These are phyloP conservation scores for Mangifera indica DNA, from an alignment of 345 rosid genomes.

Conservation along the genomic window DNA sequence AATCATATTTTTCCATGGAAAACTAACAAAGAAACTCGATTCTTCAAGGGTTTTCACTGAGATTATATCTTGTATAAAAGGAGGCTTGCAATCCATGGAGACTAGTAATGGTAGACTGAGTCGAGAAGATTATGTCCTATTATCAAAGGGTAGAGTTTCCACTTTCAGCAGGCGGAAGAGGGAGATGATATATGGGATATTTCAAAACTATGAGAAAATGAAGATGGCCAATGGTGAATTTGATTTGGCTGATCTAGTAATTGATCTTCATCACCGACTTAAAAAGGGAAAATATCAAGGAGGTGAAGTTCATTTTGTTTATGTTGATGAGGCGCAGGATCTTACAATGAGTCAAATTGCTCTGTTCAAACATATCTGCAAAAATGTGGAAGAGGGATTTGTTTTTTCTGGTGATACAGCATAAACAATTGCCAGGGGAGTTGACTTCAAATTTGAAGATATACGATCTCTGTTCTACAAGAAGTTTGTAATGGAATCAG, in stretches of 20 bases:
- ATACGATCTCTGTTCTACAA: conserved; percentile 43
- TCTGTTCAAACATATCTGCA: conserved; percentile 42
- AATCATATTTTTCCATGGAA: too few relatives aligned
- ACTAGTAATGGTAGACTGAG: conserved; percentile 30
- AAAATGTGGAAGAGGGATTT: conserved; percentile 45
- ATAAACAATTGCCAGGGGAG: conserved; percentile 38
- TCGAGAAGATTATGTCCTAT: conserved; percentile 33
- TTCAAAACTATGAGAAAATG: conserved; percentile 45
- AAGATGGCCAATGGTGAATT: conserved; percentile 42
- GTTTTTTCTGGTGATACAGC: conserved; percentile 42
- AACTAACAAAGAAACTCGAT: conserved; percentile 40
- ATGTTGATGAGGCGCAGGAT: conserved; percentile 69
- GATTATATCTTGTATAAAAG: conserved; percentile 57
- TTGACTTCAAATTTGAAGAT: conserved; percentile 55
- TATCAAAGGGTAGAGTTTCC: conserved; percentile 40
- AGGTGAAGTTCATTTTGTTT: conserved; percentile 45
- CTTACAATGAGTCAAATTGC: conserved; percentile 56
- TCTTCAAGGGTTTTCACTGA: conserved; percentile 51
- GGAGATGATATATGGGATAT: conserved; percentile 37
- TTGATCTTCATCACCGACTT: conserved; percentile 48
- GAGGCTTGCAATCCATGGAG: conserved; percentile 33
- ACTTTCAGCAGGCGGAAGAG: conserved; percentile 31
- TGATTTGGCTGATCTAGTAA: conserved; percentile 58
- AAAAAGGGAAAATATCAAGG: conserved; percentile 23
- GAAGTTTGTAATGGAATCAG: conserved; percentile 33